Evolutionary conservation across 164 flowering plant genomes (phyloP), one percentile per base, ranked within the genome.

Genomic region (Cinnamomum chago): DNA sequence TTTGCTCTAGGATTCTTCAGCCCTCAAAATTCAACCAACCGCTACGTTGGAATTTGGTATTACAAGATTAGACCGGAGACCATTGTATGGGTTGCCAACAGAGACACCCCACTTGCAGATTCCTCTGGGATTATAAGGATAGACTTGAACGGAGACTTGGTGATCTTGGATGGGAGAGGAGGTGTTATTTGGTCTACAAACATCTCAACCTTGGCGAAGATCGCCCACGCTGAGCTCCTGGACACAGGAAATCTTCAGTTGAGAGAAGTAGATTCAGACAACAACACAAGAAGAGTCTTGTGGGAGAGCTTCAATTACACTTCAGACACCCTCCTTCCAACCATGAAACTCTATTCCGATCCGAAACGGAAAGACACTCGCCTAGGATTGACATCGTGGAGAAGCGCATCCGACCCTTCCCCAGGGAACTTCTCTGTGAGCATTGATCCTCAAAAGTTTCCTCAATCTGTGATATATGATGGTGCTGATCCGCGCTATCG

Each of bases 51-150:
- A 3, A 79, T 79, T 18, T 76, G 82, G 78, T 77, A 64, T 67
- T 72, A 78, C 70, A 70, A 80, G 12, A 70, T 82, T 12, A 40
- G 80, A 0, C 50, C 24, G 2, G 10, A 23, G 2, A 79, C 82
- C 0, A 74, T 77, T 5, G 86, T 88, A 0, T 90, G 94, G 91
- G 88, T 88, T 1, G 92, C 94, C 2, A 90, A 88, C 83, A 77
- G 90, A 77, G 83, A 82, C 78, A 65, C 6, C 70, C 90, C 94
- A 60, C 35, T 88, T 23, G 68, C 73, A 1, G 79, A 83, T 65
- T 77, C 82, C 30, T 72, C 89, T 0, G 84, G 80, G 11, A 58
- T 24, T 14, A 28, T 87, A 23, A 79, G 64, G 30, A 71, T 88
- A 18, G 64, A 60, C 1, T 65, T 24, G 6, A 68, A 76, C 18